phyloP scores from a whole-genome alignment of 2,329 filamentous ascomycete genomes.

The Aspergillus jensenii region DNA sequence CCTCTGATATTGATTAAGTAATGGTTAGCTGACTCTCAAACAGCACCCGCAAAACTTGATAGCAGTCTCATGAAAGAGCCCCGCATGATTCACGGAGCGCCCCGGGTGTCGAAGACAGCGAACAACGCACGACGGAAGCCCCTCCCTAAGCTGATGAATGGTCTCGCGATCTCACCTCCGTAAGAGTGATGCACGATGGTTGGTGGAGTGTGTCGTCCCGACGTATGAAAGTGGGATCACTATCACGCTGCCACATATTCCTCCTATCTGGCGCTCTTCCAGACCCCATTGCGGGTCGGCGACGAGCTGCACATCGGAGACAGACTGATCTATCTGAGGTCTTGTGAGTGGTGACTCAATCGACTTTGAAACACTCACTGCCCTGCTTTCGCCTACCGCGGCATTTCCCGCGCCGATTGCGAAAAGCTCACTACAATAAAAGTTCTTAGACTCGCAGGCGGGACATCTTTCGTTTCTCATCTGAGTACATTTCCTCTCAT shows the following conservation, averaged over 20 bases:
- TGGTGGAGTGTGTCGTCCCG: slow-evolving; percentile 19
- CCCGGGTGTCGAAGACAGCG: slow-evolving; percentile 53
- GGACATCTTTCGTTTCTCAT: slow-evolving; percentile 4
- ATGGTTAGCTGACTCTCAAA: slow-evolving; percentile 49
- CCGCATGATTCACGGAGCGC: slow-evolving; percentile 84
- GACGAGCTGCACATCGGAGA: slow-evolving; percentile 3
- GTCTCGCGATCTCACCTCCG: slow-evolving; percentile 37
- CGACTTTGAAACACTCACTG: slow-evolving; percentile 9
- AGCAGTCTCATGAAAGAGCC: slow-evolving; percentile 87
- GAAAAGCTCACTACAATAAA: background rate
- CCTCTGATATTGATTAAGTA: background rate
- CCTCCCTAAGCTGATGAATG: slow-evolving; percentile 44
- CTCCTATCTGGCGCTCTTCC: slow-evolving; percentile 3
- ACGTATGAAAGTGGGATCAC: slow-evolving; percentile 10
- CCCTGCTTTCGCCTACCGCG: background rate
- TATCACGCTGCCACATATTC: slow-evolving; percentile 13
- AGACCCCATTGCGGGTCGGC: slow-evolving; percentile 3
- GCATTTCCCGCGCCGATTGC: slow-evolving; percentile 2
- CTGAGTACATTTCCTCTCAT: background rate
- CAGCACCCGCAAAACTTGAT: slow-evolving; percentile 81
- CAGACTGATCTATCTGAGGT: background rate
- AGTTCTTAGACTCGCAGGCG: slow-evolving; percentile 4
- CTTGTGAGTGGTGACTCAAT: slow-evolving; percentile 5
- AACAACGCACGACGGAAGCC: slow-evolving; percentile 45
- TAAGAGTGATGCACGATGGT: slow-evolving; percentile 16